These are phyloP conservation scores for Bolboschoenus planiculmis DNA, from an alignment of 176 grass and related monocot species.

Conservation along the genomic window DNA sequence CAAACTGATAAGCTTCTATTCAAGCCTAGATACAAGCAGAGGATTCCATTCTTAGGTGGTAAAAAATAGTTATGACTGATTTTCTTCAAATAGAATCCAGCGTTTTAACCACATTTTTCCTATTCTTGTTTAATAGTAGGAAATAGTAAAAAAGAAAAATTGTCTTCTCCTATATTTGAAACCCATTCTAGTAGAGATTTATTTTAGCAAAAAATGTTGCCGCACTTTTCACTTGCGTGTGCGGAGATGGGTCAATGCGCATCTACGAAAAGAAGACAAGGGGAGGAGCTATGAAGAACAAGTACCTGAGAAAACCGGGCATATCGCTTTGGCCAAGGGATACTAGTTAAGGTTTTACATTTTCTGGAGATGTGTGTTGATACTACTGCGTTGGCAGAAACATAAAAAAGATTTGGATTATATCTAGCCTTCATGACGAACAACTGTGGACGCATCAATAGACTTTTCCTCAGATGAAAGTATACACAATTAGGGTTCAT, in stretches of 20 bases:
- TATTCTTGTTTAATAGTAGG: background rate
- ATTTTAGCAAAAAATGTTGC: background rate
- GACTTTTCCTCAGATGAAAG: no score
- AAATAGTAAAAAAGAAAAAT: background rate
- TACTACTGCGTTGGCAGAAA: background rate
- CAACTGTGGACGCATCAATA: background rate
- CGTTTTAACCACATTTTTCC: background rate
- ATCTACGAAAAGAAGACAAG: background rate
- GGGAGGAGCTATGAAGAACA: background rate
- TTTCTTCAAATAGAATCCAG: background rate
- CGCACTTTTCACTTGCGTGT: background rate
- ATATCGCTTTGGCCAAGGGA: background rate
- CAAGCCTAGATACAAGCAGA: background rate
- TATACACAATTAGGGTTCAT: no score
- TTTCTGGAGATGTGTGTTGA: background rate
- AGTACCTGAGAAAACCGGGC: background rate
- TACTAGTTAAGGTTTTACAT: background rate
- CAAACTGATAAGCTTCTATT: slow-evolving; percentile 2
- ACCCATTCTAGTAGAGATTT: background rate
- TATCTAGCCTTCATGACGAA: background rate
- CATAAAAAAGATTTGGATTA: background rate
- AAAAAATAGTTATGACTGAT: background rate
- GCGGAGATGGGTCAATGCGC: background rate
- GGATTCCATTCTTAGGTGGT: background rate
- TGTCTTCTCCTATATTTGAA: background rate